Percentiles rank a stretch among this genome's conserved stretches.
phyloP scores from a whole-genome alignment of 441 rosid genomes.

The Dalechampia spathulata region DNA sequence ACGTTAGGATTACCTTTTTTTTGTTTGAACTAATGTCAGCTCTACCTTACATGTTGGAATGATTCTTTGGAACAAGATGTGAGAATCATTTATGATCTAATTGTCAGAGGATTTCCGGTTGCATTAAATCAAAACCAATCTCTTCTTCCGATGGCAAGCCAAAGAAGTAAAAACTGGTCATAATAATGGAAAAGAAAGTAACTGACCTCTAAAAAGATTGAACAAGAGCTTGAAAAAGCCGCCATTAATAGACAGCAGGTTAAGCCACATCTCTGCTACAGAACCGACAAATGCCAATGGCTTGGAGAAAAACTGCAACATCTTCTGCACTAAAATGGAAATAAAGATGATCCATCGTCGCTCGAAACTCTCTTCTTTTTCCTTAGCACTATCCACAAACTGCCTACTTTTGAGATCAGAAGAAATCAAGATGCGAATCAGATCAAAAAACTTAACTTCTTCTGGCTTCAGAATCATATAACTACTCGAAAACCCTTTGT shows the following conservation, averaged over 20 bases:
- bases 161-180: too few species aligned
- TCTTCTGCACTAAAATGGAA: conserved; percentile 39
- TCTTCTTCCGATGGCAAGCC: too few species aligned
- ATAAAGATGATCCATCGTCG: conserved; percentile 43
- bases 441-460: conserved; percentile 35
- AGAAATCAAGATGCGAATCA: conserved; percentile 31
- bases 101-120: too few species aligned
- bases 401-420: conserved; percentile 26
- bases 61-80: too few species aligned
- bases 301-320: conserved; percentile 25
- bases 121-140: too few species aligned
- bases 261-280: conserved; percentile 32
- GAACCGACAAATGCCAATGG: conserved; percentile 40
- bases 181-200: neutral
- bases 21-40: too few species aligned
- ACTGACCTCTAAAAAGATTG: conserved; percentile 33
- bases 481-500: conserved; percentile 32
- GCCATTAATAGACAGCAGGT: conserved; percentile 32
- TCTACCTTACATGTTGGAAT: too few species aligned
- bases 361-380: conserved; percentile 28
- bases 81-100: too few species aligned
- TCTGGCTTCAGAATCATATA: conserved; percentile 48
- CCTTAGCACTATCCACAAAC: conserved; percentile 34
- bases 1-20: too few species aligned
- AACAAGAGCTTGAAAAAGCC: conserved; percentile 22